Percentiles rank a stretch among this genome's conserved stretches.
These are phyloP conservation scores for Sporothrix inflata DNA, from an alignment of 2,329 filamentous ascomycete genomes.

Conservation along the genomic window DNA sequence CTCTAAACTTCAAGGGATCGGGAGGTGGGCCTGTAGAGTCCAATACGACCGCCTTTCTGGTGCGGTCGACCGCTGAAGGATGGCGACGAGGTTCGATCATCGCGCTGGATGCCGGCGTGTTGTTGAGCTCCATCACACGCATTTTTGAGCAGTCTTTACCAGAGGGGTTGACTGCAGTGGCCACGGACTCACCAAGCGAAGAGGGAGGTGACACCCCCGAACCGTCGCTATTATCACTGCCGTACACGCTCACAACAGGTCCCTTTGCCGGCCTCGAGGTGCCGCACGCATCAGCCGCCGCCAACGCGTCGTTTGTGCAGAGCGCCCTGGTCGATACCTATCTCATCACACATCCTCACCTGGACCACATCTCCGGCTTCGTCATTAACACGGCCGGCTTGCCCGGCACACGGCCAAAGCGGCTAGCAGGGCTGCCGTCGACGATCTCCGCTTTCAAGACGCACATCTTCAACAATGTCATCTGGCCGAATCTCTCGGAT, in stretches of 20 bases:
- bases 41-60: conserved; percentile 85
- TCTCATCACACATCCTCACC: conserved; percentile 94
- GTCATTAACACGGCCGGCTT: conserved; percentile 91
- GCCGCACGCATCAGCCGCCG: conserved; percentile 65
- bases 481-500: conserved; percentile 96
- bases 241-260: conserved; percentile 64
- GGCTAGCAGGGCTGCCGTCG: conserved; percentile 79
- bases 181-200: conserved; percentile 16
- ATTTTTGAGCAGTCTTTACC: conserved; percentile 67
- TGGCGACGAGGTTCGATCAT: conserved; percentile 85
- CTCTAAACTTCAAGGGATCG: conserved; percentile 64
- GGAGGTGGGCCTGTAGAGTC: conserved; percentile 89
- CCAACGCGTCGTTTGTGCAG: conserved; percentile 82
- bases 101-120: conserved; percentile 91
- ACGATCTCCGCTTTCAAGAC: conserved; percentile 92
- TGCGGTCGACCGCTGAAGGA: conserved; percentile 75
- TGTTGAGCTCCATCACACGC: conserved; percentile 81
- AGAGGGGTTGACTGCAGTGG: conserved; percentile 40
- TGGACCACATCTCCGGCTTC: conserved; percentile 90
- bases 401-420: conserved; percentile 79
- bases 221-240: conserved; percentile 43
- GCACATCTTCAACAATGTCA: conserved; percentile 96
- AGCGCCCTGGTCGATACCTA: conserved; percentile 81
- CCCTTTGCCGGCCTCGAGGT: conserved; percentile 81
- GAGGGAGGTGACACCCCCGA: conserved; percentile 23